Evolutionary conservation across 208 protist genomes (phyloP).

Genomic region (Crithidia expoeki): DNA sequence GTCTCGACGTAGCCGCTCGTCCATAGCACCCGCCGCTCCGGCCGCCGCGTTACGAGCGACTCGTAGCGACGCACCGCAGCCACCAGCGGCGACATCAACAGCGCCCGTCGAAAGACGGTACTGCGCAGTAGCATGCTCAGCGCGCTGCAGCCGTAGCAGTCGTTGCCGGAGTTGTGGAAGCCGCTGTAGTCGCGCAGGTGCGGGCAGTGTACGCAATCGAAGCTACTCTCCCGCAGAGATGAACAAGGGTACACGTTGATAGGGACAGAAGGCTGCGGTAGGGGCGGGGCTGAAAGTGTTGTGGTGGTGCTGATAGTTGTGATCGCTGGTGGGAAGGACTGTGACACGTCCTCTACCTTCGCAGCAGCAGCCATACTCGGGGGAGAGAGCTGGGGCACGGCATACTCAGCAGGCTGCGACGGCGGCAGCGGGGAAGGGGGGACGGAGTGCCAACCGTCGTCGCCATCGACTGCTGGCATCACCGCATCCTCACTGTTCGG

Average conservation of each 20-base stretch:
- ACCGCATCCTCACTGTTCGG: background rate
- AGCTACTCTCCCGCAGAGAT: background rate
- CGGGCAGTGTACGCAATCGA: background rate
- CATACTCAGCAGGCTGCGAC: background rate
- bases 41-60: constrained; percentile 2
- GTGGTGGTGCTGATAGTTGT: too few species aligned
- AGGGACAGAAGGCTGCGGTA: too few species aligned
- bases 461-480: constrained; percentile 3
- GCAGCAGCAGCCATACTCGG: too few species aligned
- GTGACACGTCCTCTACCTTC: background rate
- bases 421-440: constrained; percentile 10
- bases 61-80: constrained; percentile 26
- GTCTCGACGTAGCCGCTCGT: constrained; percentile 19
- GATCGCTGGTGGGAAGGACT: background rate
- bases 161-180: constrained; percentile 76
- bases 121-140: constrained; percentile 77
- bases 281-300: too few species aligned
- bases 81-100: constrained; percentile 38
- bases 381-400: background rate
- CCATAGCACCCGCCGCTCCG: constrained; percentile 29
- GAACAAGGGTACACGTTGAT: too few species aligned
- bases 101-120: constrained; percentile 45
- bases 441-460: background rate
- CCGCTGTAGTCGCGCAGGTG: constrained; percentile 58
- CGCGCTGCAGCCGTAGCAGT: constrained; percentile 88